Base-by-base conservation (phyloP, 2,329 filamentous ascomycete species). In the Bipolaris cookei region DNA sequence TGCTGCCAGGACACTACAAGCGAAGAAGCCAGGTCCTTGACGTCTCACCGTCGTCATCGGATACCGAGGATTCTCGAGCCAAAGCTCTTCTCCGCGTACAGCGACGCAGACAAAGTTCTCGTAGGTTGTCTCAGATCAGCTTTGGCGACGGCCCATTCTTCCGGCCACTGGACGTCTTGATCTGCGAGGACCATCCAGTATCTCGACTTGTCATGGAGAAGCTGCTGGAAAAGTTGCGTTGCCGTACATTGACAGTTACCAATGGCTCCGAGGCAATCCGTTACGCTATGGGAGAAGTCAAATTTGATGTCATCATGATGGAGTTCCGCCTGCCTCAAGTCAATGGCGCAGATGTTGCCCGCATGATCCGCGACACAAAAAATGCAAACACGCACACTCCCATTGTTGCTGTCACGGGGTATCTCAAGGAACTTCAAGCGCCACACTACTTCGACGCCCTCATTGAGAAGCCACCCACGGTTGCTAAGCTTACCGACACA, bases 191-290 rank as follows among this genome's bases (percentile, higher is more conserved):
- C 70, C 95, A 99, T 74, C 95, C 95, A 0, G 94, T 99, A 3
- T 97, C 95, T 5, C 87, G 94, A 20, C 88, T 99, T 81, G 94
- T 99, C n/a, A 98, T 99, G 94, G 95, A 99, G 73, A 95, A 96
- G 68, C 81, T 99, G 6, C 84, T 99, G 50, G 95, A 99, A 76
- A 99, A 98, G 78, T 82, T 98, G 34, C 90, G 92, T 34, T 99
- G 95, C 70, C 90, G 95, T 39, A 97, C 94, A 7, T 95, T 99
- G 69, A 92, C 91, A 2, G 94, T 95, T 4, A 85, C 89, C 3
- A 97, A 93, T 66, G 95, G 95, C 0, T 89, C 91, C 0, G 95
- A 99, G 72, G 95, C 94, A 10, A 89, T 97, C 68, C 88, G 94
- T 20, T 97, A 95, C 77, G 92, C 95, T 25, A 91, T 96, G 83